These are phyloP conservation scores for Sanghuangporus sanghuang DNA, from an alignment of 1,284 basidiomycete genomes.

Conservation along the genomic window DNA sequence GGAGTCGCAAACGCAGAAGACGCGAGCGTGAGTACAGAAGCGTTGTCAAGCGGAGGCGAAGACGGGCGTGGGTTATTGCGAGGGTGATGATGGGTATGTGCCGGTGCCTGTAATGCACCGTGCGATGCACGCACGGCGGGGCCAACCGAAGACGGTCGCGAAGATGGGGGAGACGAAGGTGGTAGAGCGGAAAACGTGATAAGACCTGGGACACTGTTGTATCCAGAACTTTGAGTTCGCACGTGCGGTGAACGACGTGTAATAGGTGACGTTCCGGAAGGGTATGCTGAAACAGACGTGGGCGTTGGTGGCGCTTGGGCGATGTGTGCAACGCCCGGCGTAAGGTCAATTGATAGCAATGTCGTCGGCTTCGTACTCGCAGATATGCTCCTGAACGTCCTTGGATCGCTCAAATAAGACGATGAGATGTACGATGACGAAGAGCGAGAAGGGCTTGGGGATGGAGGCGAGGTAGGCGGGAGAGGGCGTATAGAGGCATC, in stretches of 20 bases:
- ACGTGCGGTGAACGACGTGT: slow-evolving; percentile 52
- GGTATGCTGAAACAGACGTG: slow-evolving; percentile 14
- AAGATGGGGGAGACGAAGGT: slow-evolving; percentile 44
- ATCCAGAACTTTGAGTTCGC: slow-evolving; percentile 52
- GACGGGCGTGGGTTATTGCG: slow-evolving; percentile 92
- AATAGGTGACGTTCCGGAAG: slow-evolving; percentile 20
- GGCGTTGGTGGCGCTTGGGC: slow-evolving; percentile 75
- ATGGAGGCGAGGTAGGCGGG: slow-evolving; percentile 79
- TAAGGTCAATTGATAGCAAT: slow-evolving; percentile 80
- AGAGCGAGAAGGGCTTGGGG: slow-evolving; percentile 75
- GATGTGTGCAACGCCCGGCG: slow-evolving; percentile 82
- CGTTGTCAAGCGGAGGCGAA: slow-evolving; percentile 86
- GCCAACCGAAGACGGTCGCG: slow-evolving; percentile 28
- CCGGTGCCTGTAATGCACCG: slow-evolving; percentile 67
- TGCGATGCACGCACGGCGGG: slow-evolving; percentile 26
- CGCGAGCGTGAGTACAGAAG: slow-evolving; percentile 87
- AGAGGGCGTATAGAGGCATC: slow-evolving; percentile 85
- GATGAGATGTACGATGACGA: slow-evolving; percentile 74
- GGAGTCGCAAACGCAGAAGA: slow-evolving; percentile 84
- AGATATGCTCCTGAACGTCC: slow-evolving; percentile 74
- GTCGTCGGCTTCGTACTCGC: slow-evolving; percentile 96
- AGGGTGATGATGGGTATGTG: slow-evolving; percentile 88
- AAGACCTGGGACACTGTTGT: slow-evolving; percentile 43
- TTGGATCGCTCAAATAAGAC: slow-evolving; percentile 73
- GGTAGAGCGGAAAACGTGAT: slow-evolving; percentile 68